Evolutionary conservation across 2,329 filamentous ascomycete species (phyloP), one percentile per base, ranked within the genome.

Genomic region (Penicillium capsulatum): DNA sequence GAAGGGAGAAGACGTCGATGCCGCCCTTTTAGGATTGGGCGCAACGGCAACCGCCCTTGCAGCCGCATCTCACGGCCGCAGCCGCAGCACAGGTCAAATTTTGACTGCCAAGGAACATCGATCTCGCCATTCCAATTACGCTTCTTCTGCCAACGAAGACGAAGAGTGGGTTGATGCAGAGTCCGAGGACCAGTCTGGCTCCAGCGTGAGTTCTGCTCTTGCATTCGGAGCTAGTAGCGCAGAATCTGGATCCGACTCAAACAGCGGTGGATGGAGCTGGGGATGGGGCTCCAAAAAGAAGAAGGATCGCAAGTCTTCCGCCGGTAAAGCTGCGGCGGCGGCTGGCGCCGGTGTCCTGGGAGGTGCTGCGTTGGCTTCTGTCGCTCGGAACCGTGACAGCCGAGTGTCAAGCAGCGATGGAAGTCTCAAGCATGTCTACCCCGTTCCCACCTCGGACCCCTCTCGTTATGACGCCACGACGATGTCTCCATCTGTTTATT

Each of bases 401-500:
- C 41, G 55, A 5, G 47, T 58, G 36, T 55, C 57, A 16, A 73
- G 67, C 46, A 69, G 64, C 50, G 59, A 61, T 31, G 71, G 60
- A 48, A 71, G 67, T 45, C 68, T 73, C 29, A 57, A 83, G 54
- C 73, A 77, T 19, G 76, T 87, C 22, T 82, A 81, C 50, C 79
- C 86, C 6, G 67, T 83, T 20, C 77, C 82, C 3, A 82, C 82
- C 1, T 75, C 75, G 3, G 85, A 90, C 48, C 79, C 80, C 5
- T 71, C 66, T 14, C 72, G 67, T 17, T 83, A 83, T 50, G 81
- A 86, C 48, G 76, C 73, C 34, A 67, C 64, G 17, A 53, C 53
- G 3, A 42, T 57, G 29, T 54, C 58, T 19, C 50, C 60, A 3
- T 52, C 49, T 28, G 43, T 48, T 29, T n/a, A 51, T 3, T 51